Evolutionary conservation across 345 rosid species (phyloP).

Genomic region (Clarkia xantiana): DNA sequence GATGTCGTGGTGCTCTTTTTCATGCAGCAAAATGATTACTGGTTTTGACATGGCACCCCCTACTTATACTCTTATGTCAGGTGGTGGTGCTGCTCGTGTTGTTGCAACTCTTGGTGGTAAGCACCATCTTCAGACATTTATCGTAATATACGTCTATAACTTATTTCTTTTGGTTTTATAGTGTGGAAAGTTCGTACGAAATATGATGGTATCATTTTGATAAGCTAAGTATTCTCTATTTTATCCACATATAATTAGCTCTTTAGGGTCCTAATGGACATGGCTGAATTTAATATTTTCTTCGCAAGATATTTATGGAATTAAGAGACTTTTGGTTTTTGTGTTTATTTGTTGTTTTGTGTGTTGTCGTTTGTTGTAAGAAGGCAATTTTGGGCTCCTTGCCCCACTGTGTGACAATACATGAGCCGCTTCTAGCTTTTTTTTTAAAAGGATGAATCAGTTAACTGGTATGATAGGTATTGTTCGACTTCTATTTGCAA

Average conservation of each 20-base stretch:
- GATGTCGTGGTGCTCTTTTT: too few relatives aligned
- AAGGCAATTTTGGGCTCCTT: conserved; percentile 87
- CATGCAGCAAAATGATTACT: conserved; percentile 27
- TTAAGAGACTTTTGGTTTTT: conserved; percentile 81
- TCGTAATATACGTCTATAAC: conserved; percentile 35
- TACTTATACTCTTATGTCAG: too few relatives aligned
- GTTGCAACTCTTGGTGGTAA: too few relatives aligned
- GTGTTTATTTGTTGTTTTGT: conserved; percentile 72
- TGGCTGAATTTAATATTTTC: conserved; percentile 27
- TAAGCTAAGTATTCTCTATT: conserved; percentile 50
- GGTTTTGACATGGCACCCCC: too few relatives aligned
- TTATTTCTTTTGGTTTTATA: conserved; percentile 46
- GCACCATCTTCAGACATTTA: conserved; percentile 10
- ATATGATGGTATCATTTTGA: conserved; percentile 75
- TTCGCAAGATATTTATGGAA: conserved; percentile 54
- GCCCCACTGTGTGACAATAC: conserved; percentile 80
- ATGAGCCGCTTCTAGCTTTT: conserved; percentile 91
- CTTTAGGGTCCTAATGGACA: conserved; percentile 28
- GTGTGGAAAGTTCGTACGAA: conserved; percentile 75
- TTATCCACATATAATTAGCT: conserved; percentile 18
- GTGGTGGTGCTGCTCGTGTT: too few relatives aligned
- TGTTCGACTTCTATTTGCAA: conserved; percentile 74
- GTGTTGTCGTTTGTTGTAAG: conserved; percentile 68
- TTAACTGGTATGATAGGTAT: conserved; percentile 84
- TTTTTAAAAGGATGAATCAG: conserved; percentile 81